phyloP scores from a whole-genome alignment of 2,329 filamentous ascomycete species.

The Orbilia javanica region DNA sequence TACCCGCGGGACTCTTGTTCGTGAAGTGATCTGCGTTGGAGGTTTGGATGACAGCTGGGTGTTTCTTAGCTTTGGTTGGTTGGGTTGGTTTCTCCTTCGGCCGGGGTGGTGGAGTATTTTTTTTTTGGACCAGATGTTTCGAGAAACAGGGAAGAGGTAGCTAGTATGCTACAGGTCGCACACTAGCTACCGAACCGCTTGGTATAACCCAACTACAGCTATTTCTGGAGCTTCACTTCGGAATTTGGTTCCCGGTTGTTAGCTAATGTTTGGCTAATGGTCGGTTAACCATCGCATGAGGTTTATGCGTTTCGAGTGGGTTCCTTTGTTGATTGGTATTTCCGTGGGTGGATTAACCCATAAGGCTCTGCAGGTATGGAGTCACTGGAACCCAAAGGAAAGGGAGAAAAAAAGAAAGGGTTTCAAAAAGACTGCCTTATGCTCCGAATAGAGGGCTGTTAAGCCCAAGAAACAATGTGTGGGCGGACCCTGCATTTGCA shows the following conservation, averaged over 20 bases:
- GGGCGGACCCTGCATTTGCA: background rate
- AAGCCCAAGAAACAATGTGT: background rate
- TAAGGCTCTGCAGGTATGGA: too few species aligned
- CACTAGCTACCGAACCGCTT: background rate
- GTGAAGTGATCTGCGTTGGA: background rate
- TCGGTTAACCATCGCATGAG: slow-evolving; percentile 11
- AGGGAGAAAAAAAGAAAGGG: background rate
- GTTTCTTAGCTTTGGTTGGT: background rate
- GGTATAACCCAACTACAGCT: background rate
- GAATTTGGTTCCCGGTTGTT: background rate
- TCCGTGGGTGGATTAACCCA: background rate
- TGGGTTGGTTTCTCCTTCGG: too few species aligned
- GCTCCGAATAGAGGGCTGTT: background rate
- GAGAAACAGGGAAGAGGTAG: background rate
- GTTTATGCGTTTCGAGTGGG: slow-evolving; percentile 20
- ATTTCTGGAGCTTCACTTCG: background rate
- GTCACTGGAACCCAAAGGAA: background rate
- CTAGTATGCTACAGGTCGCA: too few species aligned
- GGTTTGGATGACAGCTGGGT: background rate
- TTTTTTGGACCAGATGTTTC: background rate
- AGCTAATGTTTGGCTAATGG: background rate
- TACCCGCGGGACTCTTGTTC: background rate
- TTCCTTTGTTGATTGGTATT: background rate
- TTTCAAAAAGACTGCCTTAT: background rate
- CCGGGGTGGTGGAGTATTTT: background rate